These are phyloP conservation scores for Lippia alba DNA, from an alignment of 305 asterid species.

Conservation along the genomic window DNA sequence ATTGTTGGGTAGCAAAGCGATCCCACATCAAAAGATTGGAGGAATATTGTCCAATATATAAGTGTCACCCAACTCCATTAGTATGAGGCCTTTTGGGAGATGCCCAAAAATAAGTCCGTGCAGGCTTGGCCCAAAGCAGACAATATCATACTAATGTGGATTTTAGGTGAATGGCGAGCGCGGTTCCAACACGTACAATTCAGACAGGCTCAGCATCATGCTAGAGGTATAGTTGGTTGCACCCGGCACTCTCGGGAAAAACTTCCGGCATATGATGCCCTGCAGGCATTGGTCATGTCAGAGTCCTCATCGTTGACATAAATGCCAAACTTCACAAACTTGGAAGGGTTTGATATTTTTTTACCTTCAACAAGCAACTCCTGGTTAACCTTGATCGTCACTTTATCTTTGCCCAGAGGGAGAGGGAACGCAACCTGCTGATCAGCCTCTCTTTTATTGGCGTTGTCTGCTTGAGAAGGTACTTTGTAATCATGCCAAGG, in stretches of 20 bases:
- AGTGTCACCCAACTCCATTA: no score
- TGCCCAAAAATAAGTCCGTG: no score
- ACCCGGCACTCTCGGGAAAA: slow-evolving; percentile 57
- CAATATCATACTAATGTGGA: no score
- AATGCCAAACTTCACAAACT: slow-evolving; percentile 53
- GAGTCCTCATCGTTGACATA: slow-evolving; percentile 63
- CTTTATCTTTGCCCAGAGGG: slow-evolving; percentile 30
- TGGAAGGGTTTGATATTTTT: slow-evolving; percentile 37
- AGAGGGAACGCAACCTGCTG: slow-evolving; percentile 38
- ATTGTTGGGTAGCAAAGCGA: no score
- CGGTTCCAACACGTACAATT: no score
- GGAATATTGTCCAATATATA: no score
- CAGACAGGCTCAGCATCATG: slow-evolving; percentile 43
- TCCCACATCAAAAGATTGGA: no score
- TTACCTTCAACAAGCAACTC: slow-evolving; percentile 34
- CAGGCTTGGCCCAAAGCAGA: no score
- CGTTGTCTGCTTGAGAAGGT: slow-evolving; percentile 11
- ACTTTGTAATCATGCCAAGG: slow-evolving; percentile 38
- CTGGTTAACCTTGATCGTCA: slow-evolving; percentile 42
- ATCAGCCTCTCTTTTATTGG: slow-evolving; percentile 20
- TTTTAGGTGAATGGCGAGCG: no score
- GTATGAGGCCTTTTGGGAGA: no score
- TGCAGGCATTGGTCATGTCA: slow-evolving; percentile 28
- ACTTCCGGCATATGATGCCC: slow-evolving; percentile 54
- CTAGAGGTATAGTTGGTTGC: slow-evolving; percentile 31